Base-by-base conservation (phyloP, 257 asterid genomes). In the Avicennia marina region DNA sequence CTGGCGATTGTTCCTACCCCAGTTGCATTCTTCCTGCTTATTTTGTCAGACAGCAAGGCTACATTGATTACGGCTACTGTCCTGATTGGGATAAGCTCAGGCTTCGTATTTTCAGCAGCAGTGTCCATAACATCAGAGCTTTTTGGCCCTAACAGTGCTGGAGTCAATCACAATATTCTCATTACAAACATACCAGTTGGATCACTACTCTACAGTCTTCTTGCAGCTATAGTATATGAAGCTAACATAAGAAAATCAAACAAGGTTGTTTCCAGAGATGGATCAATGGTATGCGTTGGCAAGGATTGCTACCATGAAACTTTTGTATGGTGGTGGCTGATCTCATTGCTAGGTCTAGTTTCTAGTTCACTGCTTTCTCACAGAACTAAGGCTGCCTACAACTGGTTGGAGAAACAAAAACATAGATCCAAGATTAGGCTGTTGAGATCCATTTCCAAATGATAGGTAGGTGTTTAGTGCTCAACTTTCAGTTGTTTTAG, bases 121-220 rank as follows among this genome's bases (percentile, higher is more conserved):
- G 87, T 78, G 11, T 69, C 93, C 1, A 74, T 81, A 31, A 82
- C 93, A 39, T 69, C 83, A 15, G 87, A 85, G 69, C 71, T 82
- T 31, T 82, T 86, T 32, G 95, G 93, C 15, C 83, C 80, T 22
- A 72, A 78, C 54, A 80, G 80, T 36, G 85, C 85, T 1, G 83
- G 91, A 21, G 73, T 82, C 53, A 82, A 86, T 54, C 95, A 82
- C 70, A 80, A 80, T 53, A 70, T 85, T 67, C 79, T 85, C 34
- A 76, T 85, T 27, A 78, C 95, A 33, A 78, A 82, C 64, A 78
- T 82, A 63, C 90, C 89, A 13, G 26, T 85, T 15, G 89, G 95
- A 53, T 85, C 95, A 25, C 72, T 82, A 53, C 69, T 80, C 62
- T 85, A 73, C 25, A 87, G 91, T 17, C 77, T 58, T 72, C 77